These are phyloP conservation scores for Aurifilum marmelostoma DNA, from an alignment of 2,329 filamentous ascomycete genomes.

Conservation along the genomic window DNA sequence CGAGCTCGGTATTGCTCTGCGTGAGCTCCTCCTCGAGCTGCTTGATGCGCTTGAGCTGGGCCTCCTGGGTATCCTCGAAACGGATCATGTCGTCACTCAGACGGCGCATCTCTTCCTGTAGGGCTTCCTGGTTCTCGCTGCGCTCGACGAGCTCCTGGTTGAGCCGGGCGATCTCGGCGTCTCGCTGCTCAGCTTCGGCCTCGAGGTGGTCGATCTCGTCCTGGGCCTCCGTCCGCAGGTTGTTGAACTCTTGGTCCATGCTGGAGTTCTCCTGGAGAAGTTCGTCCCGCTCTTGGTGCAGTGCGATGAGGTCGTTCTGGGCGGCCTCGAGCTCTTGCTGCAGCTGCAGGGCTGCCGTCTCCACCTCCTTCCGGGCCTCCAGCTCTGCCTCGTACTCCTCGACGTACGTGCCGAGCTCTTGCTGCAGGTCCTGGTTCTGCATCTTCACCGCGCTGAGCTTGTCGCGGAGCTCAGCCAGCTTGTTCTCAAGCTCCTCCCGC, in stretches of 20 bases:
- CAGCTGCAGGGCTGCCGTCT: slow-evolving; percentile 62
- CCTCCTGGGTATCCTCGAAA: slow-evolving; percentile 86
- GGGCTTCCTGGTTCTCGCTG: slow-evolving; percentile 84
- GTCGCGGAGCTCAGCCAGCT: slow-evolving; percentile 81
- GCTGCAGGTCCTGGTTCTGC: slow-evolving; percentile 85
- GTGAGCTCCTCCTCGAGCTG: slow-evolving; percentile 81
- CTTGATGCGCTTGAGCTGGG: slow-evolving; percentile 77
- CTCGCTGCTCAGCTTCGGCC: slow-evolving; percentile 72
- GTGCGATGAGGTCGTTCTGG: slow-evolving; percentile 75
- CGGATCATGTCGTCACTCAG: slow-evolving; percentile 85
- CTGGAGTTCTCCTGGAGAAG: slow-evolving; percentile 66
- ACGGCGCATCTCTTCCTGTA: slow-evolving; percentile 91
- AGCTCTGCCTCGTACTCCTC: slow-evolving; percentile 78
- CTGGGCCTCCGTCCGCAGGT: slow-evolving; percentile 65
- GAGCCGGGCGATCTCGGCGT: slow-evolving; percentile 70
- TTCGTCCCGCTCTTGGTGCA: slow-evolving; percentile 86
- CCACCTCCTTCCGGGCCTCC: slow-evolving; percentile 62
- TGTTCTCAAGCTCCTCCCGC: slow-evolving; percentile 83
- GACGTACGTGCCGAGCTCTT: slow-evolving; percentile 78
- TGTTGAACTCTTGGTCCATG: slow-evolving; percentile 64
- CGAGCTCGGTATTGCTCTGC: slow-evolving; percentile 84
- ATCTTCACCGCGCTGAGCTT: slow-evolving; percentile 84
- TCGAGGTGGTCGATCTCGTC: slow-evolving; percentile 70
- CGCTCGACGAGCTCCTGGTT: slow-evolving; percentile 74
- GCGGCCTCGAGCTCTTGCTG: slow-evolving; percentile 81